phyloP scores from a whole-genome alignment of 371 early-diverging fungal species.

The Entomophthora muscae region DNA sequence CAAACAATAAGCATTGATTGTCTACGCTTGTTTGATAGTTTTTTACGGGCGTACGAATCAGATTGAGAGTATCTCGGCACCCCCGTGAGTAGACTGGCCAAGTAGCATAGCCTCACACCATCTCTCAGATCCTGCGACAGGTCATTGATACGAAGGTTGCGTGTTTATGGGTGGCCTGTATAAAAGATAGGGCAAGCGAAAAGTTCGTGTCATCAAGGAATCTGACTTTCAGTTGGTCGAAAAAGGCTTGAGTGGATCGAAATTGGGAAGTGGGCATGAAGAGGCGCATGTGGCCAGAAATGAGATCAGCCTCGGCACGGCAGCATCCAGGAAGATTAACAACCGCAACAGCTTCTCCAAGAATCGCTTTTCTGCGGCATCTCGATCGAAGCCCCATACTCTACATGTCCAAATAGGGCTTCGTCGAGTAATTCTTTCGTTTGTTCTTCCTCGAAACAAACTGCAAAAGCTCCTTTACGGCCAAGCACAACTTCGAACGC shows the following conservation, averaged over 20 bases:
- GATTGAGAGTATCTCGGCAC: neutral
- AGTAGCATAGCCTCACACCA: conserved; percentile 8
- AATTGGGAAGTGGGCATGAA: neutral
- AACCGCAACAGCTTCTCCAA: neutral
- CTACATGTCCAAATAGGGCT: neutral
- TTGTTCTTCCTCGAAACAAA: neutral
- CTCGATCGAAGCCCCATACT: neutral
- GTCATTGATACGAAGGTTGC: conserved; percentile 16
- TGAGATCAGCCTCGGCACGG: neutral
- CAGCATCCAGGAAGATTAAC: neutral
- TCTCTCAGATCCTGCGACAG: conserved; percentile 18
- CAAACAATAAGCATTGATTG: neutral
- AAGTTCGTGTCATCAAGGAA: neutral
- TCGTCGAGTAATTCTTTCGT: neutral
- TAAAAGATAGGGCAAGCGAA: neutral
- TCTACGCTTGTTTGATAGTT: neutral
- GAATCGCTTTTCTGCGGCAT: neutral
- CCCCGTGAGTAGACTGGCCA: neutral
- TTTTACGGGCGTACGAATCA: neutral
- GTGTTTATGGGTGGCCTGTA: conserved; percentile 16
- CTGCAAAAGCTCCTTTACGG: neutral
- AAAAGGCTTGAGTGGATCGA: neutral
- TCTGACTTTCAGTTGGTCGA: neutral
- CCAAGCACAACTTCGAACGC: neutral
- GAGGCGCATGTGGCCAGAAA: neutral